Conservation (phyloP, 495 filamentous ascomycete species). For the Hyaloscypha hepaticicola region DNA sequence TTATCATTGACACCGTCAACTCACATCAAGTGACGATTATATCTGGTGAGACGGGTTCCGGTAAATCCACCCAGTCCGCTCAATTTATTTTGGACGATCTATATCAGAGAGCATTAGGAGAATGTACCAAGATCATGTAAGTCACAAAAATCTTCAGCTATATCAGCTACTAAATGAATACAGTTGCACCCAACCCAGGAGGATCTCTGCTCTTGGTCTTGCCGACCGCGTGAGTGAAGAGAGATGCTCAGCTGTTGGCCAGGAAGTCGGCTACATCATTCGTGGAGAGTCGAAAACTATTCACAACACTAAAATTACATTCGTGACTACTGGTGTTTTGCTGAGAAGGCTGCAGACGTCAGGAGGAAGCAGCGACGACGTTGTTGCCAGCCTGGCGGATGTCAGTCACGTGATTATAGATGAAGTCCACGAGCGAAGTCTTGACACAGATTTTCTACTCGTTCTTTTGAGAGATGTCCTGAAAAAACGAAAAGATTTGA, state of each 20-base stretch:
- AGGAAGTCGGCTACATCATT: constrained; percentile 93
- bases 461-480: constrained; percentile 86
- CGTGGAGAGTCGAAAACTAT: constrained; percentile 78
- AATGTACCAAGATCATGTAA: constrained; percentile 76
- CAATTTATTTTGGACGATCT: constrained; percentile 95
- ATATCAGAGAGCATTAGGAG: constrained; percentile 72
- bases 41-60: constrained; percentile 92
- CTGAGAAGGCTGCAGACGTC: constrained; percentile 85
- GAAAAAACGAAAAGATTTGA: constrained; percentile 72
- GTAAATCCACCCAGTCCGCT: constrained; percentile 95
- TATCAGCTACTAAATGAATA: constrained; percentile 7
- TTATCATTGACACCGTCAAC: constrained; percentile 70
- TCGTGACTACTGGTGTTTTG: constrained; percentile 96
- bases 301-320: constrained; percentile 78
- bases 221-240: constrained; percentile 95
- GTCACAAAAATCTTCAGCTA: background rate
- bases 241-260: constrained; percentile 74
- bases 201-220: constrained; percentile 91
- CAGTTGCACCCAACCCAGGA: constrained; percentile 83
- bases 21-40: constrained; percentile 88
- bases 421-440: constrained; percentile 93
- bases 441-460: constrained; percentile 93
- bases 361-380: constrained; percentile 70
- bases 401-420: constrained; percentile 95
- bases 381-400: constrained; percentile 77